Evolutionary conservation across 768 basidiomycete species (phyloP).

Genomic region (Chlorophyllum brunneum): DNA sequence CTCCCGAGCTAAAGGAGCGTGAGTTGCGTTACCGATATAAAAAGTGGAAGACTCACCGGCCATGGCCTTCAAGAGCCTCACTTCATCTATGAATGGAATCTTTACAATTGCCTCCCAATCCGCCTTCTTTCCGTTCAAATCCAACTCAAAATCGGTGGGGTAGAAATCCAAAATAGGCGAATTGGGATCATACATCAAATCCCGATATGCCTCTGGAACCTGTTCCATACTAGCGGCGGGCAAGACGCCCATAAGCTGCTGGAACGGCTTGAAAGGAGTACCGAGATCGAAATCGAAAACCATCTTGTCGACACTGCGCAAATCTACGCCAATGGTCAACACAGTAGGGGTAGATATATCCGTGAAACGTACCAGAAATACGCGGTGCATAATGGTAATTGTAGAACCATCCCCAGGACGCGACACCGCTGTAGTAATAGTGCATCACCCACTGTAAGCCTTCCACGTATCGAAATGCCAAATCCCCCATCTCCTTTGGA

Average conservation of each 20-base stretch:
- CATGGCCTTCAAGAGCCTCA: slow-evolving; percentile 80
- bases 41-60: slow-evolving; percentile 43
- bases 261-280: slow-evolving; percentile 85
- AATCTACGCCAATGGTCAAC: slow-evolving; percentile 27
- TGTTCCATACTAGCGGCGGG: slow-evolving; percentile 88
- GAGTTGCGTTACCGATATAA: background rate
- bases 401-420: slow-evolving; percentile 99
- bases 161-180: slow-evolving; percentile 96
- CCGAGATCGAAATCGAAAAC: slow-evolving; percentile 85
- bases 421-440: slow-evolving; percentile 96
- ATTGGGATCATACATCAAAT: slow-evolving; percentile 80
- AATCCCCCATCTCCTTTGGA: slow-evolving; percentile 59
- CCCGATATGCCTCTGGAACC: slow-evolving; percentile 86
- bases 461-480: slow-evolving; percentile 83
- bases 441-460: slow-evolving; percentile 99
- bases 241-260: slow-evolving; percentile 97
- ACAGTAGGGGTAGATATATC: background rate
- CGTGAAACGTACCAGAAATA: slow-evolving; percentile 70
- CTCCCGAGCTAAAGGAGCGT: slow-evolving; percentile 56
- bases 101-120: slow-evolving; percentile 99
- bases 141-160: slow-evolving; percentile 84
- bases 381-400: slow-evolving; percentile 96
- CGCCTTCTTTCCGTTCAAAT: slow-evolving; percentile 96
- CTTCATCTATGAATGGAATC: slow-evolving; percentile 94
- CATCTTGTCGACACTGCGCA: slow-evolving; percentile 76